These are phyloP conservation scores for Ensete ventricosum DNA, from an alignment of 176 grass and related monocot genomes.

Conservation along the genomic window DNA sequence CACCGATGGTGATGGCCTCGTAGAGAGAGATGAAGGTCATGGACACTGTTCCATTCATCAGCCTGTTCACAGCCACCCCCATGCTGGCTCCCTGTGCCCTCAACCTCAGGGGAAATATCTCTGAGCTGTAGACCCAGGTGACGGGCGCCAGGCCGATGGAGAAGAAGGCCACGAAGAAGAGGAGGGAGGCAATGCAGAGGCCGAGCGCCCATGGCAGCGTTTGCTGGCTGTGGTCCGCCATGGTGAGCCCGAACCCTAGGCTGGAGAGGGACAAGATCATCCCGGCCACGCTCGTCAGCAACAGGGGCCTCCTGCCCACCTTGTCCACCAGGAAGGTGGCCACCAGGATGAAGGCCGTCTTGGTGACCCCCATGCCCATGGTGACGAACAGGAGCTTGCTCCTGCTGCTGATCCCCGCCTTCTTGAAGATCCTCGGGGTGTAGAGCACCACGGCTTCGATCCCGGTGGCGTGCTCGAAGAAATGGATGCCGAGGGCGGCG, in stretches of 20 bases:
- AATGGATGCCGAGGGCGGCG: conserved; percentile 13
- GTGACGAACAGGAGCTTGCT: conserved; percentile 3
- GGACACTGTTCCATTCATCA: conserved; percentile 8
- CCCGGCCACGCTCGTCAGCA: conserved; percentile 6
- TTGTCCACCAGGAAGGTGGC: conserved; percentile 5
- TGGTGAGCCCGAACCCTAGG: not conserved
- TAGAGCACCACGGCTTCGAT: conserved; percentile 14
- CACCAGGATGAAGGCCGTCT: conserved; percentile 7
- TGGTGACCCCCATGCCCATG: conserved; percentile 12
- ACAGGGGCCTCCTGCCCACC: conserved; percentile 5
- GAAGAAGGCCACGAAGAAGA: conserved; percentile 11
- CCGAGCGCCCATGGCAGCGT: not conserved
- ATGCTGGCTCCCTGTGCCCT: conserved; percentile 11
- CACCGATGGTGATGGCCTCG: conserved; percentile 8
- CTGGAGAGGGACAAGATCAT: not conserved
- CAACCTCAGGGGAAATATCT: conserved; percentile 9
- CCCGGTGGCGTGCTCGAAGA: conserved; percentile 15
- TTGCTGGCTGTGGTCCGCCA: not conserved
- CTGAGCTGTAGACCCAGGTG: conserved; percentile 16
- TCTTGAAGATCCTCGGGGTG: conserved; percentile 8
- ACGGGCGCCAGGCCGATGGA: conserved; percentile 1
- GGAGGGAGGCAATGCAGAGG: not conserved
- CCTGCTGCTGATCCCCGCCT: not conserved
- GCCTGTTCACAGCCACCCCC: conserved; percentile 10
- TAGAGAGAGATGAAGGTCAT: conserved; percentile 16